Evolutionary conservation across 371 early-diverging fungal genomes (phyloP).

Genomic region (Rhizopus arrhizus): DNA sequence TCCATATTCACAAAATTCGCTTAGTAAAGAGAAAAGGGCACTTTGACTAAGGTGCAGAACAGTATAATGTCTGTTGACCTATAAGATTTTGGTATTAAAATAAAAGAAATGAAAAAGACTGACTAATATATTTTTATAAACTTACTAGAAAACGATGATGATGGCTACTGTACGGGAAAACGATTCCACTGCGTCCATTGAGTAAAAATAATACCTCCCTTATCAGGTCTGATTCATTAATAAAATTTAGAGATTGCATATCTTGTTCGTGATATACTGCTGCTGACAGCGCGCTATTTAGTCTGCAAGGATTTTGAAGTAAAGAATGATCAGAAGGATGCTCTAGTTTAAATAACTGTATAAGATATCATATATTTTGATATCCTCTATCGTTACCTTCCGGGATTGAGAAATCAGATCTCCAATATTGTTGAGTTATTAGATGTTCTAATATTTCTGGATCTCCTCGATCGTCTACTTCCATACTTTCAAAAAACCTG

Average conservation of each 20-base stretch:
- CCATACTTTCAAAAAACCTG: constrained; percentile 11
- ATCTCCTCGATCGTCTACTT: constrained; percentile 23
- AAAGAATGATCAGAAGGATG: not conserved
- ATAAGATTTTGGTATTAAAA: not conserved
- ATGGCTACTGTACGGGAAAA: constrained; percentile 24
- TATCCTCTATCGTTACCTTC: constrained; percentile 4
- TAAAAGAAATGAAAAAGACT: too few relatives aligned
- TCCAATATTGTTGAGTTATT: constrained; percentile 28
- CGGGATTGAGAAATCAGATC: constrained; percentile 5
- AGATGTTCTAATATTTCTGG: constrained; percentile 18
- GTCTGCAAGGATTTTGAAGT: constrained; percentile 22
- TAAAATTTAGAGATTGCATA: constrained; percentile 3
- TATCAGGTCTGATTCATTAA: constrained; percentile 31
- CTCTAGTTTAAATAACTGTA: not conserved
- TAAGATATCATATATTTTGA: not conserved
- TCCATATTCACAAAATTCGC: constrained; percentile 31
- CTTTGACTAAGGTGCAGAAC: constrained; percentile 27
- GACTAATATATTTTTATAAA: not conserved
- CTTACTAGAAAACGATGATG: constrained; percentile 20
- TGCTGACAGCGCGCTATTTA: constrained; percentile 5
- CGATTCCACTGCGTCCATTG: constrained; percentile 28
- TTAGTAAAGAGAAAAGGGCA: constrained; percentile 18
- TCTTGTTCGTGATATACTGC: not conserved
- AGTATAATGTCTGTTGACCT: constrained; percentile 18
- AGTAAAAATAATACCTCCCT: constrained; percentile 42